Evolutionary conservation across 192 early-diverging fungal genomes (phyloP), one percentile per base, ranked within the genome.

Genomic region (Backusella sp.): DNA sequence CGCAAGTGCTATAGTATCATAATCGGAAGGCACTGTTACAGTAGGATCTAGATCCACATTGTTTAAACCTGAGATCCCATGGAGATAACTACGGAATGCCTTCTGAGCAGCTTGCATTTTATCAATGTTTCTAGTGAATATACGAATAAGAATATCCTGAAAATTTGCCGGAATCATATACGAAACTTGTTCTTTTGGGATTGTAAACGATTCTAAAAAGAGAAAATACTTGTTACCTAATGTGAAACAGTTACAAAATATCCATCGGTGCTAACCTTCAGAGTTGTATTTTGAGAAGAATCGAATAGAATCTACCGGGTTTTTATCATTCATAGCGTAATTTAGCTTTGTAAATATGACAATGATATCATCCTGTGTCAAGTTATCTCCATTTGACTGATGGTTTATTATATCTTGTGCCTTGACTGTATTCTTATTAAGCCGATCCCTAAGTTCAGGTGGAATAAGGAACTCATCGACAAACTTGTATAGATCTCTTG

Each of bases 401-500:
- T 90, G 82, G 5, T 83, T 85, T 26, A 91, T 85, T 71, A 95
- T 90, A 52, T 90, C 87, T 14, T 83, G 78, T 7, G 88, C 72
- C 39, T 84, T 92, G 30, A 91, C 81, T 44, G 81, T 87, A 32
- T 73, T 73, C 77, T 77, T 71, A 44, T 71, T 71, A 17, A 71
- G 28, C 1, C 66, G 35, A 8, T 76, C 70, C 14, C 82, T 35
- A 19, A 90, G 72, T 5, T 88, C 86, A 15, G 78, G 73, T 6
- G 92, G 91, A 26, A 95, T 78, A 23, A 93, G 79, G 44, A 86
- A 88, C 77, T 94, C 92, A 76, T 94, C 93, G 4, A 93, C 93
- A 85, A 92, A 96, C 65, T 93, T 92, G 85, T 98, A 99, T 6
- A 97, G 83, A 65, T 98, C 87, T 7, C 97, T 86, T 3, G 82